Conservation (phyloP, 345 rosid species). For the Euphorbia tirucalli region DNA sequence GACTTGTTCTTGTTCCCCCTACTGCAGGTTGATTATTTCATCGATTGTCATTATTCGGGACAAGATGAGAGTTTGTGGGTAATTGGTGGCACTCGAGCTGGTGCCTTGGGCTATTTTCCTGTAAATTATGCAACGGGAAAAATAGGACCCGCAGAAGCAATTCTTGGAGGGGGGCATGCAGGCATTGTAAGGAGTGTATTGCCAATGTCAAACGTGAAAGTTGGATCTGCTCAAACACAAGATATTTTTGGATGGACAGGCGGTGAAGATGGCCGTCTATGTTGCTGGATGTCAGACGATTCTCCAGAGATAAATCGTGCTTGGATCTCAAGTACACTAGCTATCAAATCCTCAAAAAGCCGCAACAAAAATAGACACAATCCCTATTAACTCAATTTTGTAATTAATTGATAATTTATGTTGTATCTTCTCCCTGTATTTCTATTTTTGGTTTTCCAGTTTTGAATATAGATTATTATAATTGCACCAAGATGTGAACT, state of each 20-base stretch:
- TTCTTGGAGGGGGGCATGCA: conserved; percentile 78
- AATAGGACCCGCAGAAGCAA: conserved; percentile 65
- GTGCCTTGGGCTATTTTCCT: conserved; percentile 79
- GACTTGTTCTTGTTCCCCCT: neutral
- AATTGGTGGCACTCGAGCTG: conserved; percentile 77
- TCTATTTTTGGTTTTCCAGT: neutral
- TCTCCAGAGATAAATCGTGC: conserved; percentile 45
- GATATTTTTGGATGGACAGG: conserved; percentile 92
- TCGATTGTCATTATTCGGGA: conserved; percentile 69
- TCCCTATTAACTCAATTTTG: conserved; percentile 42
- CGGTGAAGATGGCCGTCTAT: conserved; percentile 89
- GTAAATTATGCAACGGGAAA: conserved; percentile 43
- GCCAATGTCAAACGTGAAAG: conserved; percentile 50
- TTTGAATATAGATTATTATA: neutral
- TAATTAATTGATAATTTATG: neutral
- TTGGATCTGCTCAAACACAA: conserved; percentile 33
- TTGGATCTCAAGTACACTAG: conserved; percentile 71
- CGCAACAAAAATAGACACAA: conserved; percentile 52
- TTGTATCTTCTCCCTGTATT: neutral
- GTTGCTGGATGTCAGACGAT: conserved; percentile 79
- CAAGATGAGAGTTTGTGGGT: conserved; percentile 75
- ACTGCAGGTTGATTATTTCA: conserved; percentile 86
- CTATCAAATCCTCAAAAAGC: conserved; percentile 34
- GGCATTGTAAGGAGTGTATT: conserved; percentile 66
- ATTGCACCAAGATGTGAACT: no score